Evolutionary conservation across 345 rosid genomes (phyloP).

Genomic region (Gossypium thurberi): DNA sequence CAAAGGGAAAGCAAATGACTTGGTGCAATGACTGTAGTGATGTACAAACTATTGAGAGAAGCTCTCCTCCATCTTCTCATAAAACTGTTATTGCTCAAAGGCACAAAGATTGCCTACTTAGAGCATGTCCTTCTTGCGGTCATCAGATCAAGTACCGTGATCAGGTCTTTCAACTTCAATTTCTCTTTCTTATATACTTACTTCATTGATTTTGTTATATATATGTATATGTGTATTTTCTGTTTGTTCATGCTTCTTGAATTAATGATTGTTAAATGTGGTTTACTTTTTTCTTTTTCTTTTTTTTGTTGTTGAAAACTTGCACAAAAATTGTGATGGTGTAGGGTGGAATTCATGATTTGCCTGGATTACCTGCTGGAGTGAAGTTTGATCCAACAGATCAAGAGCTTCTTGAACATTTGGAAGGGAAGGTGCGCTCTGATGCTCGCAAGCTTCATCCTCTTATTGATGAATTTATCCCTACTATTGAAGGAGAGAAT

Average conservation of each 20-base stretch:
- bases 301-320: not conserved
- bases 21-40: slow-evolving; percentile 85
- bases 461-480: slow-evolving; percentile 86
- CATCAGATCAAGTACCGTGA: slow-evolving; percentile 68
- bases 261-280: not conserved
- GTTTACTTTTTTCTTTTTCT: no score
- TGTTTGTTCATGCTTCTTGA: not conserved
- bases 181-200: not conserved
- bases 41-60: slow-evolving; percentile 55
- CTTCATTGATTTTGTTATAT: not conserved
- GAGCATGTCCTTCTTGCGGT: slow-evolving; percentile 89
- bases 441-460: slow-evolving; percentile 79
- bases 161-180: slow-evolving; percentile 7
- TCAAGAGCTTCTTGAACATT: slow-evolving; percentile 90
- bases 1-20: slow-evolving; percentile 43
- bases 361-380: slow-evolving; percentile 95
- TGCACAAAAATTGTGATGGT: not conserved
- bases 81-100: slow-evolving; percentile 20
- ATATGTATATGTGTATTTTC: not conserved
- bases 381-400: slow-evolving; percentile 98
- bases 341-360: slow-evolving; percentile 70
- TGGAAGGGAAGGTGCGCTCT: slow-evolving; percentile 77
- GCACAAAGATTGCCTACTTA: slow-evolving; percentile 27
- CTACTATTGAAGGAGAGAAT: slow-evolving; percentile 86
- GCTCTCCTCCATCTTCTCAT: slow-evolving; percentile 25